Base-by-base conservation (phyloP, 805 yeast genomes). In the Schwanniomyces polymorphus region DNA sequence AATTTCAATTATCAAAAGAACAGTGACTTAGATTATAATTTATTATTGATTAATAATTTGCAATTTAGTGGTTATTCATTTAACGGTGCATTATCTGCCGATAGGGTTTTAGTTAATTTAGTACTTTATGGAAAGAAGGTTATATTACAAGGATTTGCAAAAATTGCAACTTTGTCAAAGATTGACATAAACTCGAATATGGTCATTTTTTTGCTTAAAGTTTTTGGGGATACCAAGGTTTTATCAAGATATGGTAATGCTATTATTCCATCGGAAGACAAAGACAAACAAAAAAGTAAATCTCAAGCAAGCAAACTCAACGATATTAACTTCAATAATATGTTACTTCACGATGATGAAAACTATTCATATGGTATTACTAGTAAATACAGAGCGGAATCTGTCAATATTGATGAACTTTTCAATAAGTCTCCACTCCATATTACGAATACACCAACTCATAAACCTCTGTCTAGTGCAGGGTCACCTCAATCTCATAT, bases 351-450 rank as follows among this genome's bases (percentile, higher is more conserved):
- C 33, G 81, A 81, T 26, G 79, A 74, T 40, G 75, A 71, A 50
- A 78, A 75, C 16, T 73, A 72, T 55, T 71, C 74, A 3, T 79
- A 68, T 60, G 87, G 88, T 3, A 61, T 82, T 1, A 75, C 85
- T 0, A 78, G 84, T 55, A 80, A 79, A 51, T 67, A 74, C 23
- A 50, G 57, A 5, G 58, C 50, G 11, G 39, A 46, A 12, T 56
- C 63, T 28, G 43, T 53, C 4, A 52, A 57, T 10, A 60, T 79
- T 18, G 74, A 70, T 44, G 75, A 73, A 43, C 55, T 76, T 28
- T 48, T 59, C 33, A 58, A 67, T 27, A 67, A 67, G 49, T 55
- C 42, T 18, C 26, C 26, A 17, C 21, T 16, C 9, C 27, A 43
- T 26, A 28, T 26, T 18, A 33, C 11, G 11, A 46, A 42, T 21